A percentile compares a stretch with the other conserved stretches of the same genome.
These are phyloP conservation scores for Phialophora chinensis DNA, from an alignment of 2,329 filamentous ascomycete genomes.

Conservation along the genomic window DNA sequence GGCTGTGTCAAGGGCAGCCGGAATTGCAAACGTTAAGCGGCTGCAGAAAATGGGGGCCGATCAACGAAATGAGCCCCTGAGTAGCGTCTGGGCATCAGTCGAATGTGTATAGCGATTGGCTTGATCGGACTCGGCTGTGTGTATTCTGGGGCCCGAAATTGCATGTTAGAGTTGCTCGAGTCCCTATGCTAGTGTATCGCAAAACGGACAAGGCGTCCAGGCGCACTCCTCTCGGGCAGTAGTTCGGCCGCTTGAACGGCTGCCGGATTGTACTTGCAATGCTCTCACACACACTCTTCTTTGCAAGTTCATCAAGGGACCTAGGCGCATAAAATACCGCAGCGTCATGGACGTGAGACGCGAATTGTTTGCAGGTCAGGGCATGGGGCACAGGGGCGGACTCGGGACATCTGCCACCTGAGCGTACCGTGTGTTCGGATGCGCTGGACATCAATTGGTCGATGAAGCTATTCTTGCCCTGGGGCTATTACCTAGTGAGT, in stretches of 20 bases:
- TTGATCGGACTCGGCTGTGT: constrained; percentile 1
- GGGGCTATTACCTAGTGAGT: neutral
- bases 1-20: neutral
- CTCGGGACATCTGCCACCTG: neutral
- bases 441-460: neutral
- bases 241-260: neutral
- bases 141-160: neutral
- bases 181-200: neutral
- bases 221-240: neutral
- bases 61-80: constrained; percentile 1
- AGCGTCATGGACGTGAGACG: neutral
- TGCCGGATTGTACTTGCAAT: neutral
- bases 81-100: neutral
- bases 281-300: neutral
- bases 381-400: neutral
- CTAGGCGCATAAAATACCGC: neutral
- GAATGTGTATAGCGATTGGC: constrained; percentile 1
- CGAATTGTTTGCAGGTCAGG: neutral
- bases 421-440: neutral
- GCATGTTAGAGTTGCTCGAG: neutral
- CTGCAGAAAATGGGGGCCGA: neutral
- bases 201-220: neutral
- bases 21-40: neutral
- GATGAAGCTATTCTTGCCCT: neutral
- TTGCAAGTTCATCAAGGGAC: neutral